Conservation (phyloP, 371 early-diverging fungal genomes). For the Mortierella sp. region DNA sequence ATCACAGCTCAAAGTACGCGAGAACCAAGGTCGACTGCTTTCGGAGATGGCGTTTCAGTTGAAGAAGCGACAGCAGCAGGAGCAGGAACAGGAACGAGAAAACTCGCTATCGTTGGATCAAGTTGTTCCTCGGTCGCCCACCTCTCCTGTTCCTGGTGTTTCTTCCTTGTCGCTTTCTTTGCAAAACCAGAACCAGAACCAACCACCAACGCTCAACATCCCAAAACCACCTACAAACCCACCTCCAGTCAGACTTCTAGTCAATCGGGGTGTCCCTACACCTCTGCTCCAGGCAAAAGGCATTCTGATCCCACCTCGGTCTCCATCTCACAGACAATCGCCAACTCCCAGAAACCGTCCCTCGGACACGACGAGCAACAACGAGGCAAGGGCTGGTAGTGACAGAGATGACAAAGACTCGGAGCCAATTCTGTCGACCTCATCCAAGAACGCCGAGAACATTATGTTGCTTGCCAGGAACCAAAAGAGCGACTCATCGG, state of each 20-base stretch:
- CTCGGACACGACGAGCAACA: not conserved
- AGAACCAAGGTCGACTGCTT: conserved; percentile 30
- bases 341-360: not conserved
- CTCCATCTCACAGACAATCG: not conserved
- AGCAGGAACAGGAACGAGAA: not conserved
- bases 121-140: not conserved
- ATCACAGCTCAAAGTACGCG: conserved; percentile 42
- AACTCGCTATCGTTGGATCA: not conserved
- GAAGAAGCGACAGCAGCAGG: conserved; percentile 31
- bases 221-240: conserved; percentile 53
- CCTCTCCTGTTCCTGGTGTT: not conserved
- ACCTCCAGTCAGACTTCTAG: conserved; percentile 49
- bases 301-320: conserved; percentile 14
- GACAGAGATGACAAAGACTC: conserved; percentile 14
- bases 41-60: conserved; percentile 36
- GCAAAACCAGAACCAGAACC: conserved; percentile 8
- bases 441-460: conserved; percentile 25
- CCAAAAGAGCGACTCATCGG: not conserved
- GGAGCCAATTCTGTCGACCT: conserved; percentile 28
- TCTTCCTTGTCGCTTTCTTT: conserved; percentile 10
- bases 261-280: conserved; percentile 22
- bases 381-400: not conserved
- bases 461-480: conserved; percentile 41
- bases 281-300: not conserved
- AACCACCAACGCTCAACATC: conserved; percentile 46